Conservation (phyloP, 2,329 filamentous ascomycete genomes). For the Coccinonectria pachysandricola region DNA sequence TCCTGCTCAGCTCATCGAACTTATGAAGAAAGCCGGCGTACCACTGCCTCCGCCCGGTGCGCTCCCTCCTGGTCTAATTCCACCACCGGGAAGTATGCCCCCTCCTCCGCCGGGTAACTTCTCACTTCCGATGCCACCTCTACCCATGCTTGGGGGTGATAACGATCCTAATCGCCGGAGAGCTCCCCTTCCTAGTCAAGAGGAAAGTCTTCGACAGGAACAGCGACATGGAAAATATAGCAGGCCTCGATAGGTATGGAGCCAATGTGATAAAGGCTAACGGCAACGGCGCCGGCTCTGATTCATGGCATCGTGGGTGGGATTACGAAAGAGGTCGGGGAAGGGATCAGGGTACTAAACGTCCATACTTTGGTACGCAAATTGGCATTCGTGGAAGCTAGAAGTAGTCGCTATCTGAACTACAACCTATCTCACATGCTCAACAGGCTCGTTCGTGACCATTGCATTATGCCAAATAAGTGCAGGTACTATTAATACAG, state of each 20-base stretch:
- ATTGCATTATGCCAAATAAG: too few species aligned
- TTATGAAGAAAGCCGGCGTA: constrained; percentile 56
- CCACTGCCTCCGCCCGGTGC: constrained; percentile 45
- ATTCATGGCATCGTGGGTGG: constrained; percentile 17
- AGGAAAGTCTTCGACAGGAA: constrained; percentile 70
- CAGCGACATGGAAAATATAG: constrained; percentile 58
- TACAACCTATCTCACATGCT: too few species aligned
- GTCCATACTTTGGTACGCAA: too few species aligned
- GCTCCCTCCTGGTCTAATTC: constrained; percentile 34
- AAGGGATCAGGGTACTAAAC: too few species aligned
- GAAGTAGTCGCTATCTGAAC: too few species aligned
- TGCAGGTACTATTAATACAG: too few species aligned
- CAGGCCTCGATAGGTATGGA: constrained; percentile 38
- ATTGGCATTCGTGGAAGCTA: too few species aligned
- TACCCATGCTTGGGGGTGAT: constrained; percentile 25
- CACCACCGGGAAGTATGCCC: constrained; percentile 28
- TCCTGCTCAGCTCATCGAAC: constrained; percentile 49
- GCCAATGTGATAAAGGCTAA: constrained; percentile 1
- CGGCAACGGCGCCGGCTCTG: constrained; percentile 7
- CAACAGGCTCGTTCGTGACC: too few species aligned
- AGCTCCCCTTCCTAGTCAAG: constrained; percentile 70
- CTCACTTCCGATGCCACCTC: constrained; percentile 26
- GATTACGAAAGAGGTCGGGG: constrained; percentile 8
- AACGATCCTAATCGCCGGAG: constrained; percentile 34
- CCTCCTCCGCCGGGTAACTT: constrained; percentile 26